phyloP scores from a whole-genome alignment of 2,329 filamentous ascomycete species.

The Helminthosporium solani region DNA sequence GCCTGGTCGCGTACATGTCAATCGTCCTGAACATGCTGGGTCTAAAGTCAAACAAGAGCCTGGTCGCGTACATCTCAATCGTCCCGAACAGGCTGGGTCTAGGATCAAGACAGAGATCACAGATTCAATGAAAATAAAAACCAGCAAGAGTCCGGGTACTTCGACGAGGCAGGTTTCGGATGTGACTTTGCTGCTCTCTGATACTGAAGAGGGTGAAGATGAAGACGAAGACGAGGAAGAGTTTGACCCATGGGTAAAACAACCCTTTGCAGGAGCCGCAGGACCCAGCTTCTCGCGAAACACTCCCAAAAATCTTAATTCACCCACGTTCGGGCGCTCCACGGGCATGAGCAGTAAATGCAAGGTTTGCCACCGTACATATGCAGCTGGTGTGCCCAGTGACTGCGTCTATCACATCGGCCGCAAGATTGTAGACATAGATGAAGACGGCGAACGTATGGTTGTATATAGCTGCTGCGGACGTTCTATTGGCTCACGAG shows the following conservation, averaged over 20 bases:
- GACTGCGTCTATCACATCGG: slow-evolving; percentile 23
- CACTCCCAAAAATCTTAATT: neutral
- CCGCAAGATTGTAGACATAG: neutral
- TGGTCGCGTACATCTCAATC: neutral
- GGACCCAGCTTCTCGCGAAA: neutral
- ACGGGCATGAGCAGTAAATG: slow-evolving; percentile 5
- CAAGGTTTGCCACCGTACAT: slow-evolving; percentile 14
- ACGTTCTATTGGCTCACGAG: neutral
- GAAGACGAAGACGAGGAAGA: slow-evolving; percentile 1
- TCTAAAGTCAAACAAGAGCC: neutral
- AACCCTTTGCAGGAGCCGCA: neutral
- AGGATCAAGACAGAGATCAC: neutral
- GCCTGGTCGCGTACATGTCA: neutral
- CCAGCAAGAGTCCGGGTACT: neutral
- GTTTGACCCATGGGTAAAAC: neutral
- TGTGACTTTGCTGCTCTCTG: slow-evolving; percentile 9
- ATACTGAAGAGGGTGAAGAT: slow-evolving; percentile 8
- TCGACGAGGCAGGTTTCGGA: neutral
- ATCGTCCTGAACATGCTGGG: too few relatives aligned
- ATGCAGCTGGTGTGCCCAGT: slow-evolving; percentile 5
- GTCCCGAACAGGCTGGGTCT: neutral
- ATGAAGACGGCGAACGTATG: neutral
- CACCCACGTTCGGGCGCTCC: neutral
- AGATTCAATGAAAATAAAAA: neutral
- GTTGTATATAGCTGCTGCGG: neutral